Evolutionary conservation across 2,329 filamentous ascomycete species (phyloP), one percentile per base, ranked within the genome.

Genomic region (Fusarium avenaceum): DNA sequence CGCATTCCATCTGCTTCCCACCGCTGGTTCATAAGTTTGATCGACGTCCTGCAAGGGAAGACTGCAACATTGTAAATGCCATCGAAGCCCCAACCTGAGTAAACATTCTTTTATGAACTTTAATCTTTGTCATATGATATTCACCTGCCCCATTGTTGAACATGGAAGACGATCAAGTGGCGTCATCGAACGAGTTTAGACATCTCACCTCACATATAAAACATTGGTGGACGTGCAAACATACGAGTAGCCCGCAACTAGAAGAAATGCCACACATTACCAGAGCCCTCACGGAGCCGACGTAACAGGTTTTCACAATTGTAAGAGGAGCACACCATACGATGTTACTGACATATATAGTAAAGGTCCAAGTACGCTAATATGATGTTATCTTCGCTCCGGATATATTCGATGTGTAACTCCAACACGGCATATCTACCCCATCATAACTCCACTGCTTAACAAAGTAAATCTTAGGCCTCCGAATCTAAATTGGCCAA

Each of bases 401-500:
- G 39, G 61, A 66, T 59, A 53, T 61, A 52, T 57, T 58, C 44
- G 48, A 22, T 50, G 32, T 56, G 43, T 38, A 45, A 65, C 20
- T 47, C 54, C 48, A 38, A 46, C 19, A 35, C 40, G 38, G 55
- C 39, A 49, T 19, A 66, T 57, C 40, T 66, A 39, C 45, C 42
- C 38, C 45, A 45, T 53, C 33, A 50, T 52, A 49, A 71, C 60
- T 55, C 43, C 65, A 11, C 42, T 49, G 43, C 66, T 67, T 52
- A 26, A 48, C 44, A 47, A 66, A 48, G 33, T 19, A 57, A 54
- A 53, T 43, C 20, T 35, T 48, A 68, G 22, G 42, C 51, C 10
- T 58, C 74, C 24, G 65, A 69, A 44, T 88, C 86, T 59, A 89
- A 74, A 53, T 82, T 84, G 52, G 84, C 80, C 65, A 90, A 76